Base-by-base conservation (phyloP, 495 filamentous ascomycete species). In the Cercophora scortea region DNA sequence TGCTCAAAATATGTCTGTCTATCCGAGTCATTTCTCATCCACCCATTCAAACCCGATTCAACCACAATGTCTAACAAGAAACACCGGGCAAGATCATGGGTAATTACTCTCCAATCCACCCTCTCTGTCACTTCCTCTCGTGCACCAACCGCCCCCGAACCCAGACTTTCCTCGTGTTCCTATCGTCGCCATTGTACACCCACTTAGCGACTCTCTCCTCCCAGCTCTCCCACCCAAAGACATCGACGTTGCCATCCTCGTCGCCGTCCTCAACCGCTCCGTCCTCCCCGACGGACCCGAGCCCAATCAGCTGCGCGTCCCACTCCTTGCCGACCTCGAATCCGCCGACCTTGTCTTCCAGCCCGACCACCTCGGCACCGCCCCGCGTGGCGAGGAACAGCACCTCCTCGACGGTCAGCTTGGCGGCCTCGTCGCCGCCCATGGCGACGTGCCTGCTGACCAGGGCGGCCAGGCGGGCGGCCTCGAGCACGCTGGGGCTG, bases 311-410 rank as follows among this genome's bases (percentile, higher is more conserved):
- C 71, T 93, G 85, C 58, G 86, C 89, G 78, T 96, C 90, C 82
- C 84, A 96, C 58, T 87, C 78, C 87, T 82, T 92, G n/a, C 89
- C 90, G 1, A 84, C 78, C 55, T 85, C 87, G 68, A 95, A 95
- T 8, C 69, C 79, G 5, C 90, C 90, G 17, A 95, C 76, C 55
- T 72, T 80, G 7, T 73, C 74, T 18, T 73, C 76, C 47, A 95
- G 67, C 32, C 88, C 87, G 0, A 95, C 74, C 45, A 90, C 87
- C 46, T 79, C 69, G 0, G 91, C 90, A 0, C 90, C 91, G 9
- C 90, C 90, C 16, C 74, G 68, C 15, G 91, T 95, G 0, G 87
- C 90, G 0, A 97, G 74, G 59, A 87, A 96, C 46, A 98, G 61
- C n/a, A 79, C 88, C 65, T 98, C 92, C 51, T 89, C 85, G n/a